Conservation (phyloP, 2,329 filamentous ascomycete species). For the Magnaporthiopsis rhizophila region DNA sequence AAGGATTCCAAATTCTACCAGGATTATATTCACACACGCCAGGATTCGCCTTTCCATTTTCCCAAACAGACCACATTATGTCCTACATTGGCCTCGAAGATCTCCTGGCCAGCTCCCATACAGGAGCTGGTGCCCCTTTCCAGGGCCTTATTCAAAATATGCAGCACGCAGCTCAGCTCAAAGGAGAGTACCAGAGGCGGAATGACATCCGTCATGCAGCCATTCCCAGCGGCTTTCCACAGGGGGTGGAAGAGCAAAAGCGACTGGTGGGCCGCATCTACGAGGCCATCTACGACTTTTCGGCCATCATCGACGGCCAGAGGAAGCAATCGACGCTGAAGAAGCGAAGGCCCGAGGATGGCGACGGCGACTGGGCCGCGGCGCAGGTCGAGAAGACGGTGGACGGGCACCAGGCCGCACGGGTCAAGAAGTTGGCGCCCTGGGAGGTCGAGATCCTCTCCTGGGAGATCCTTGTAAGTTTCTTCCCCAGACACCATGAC, state of each 20-base stretch:
- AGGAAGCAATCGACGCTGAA: slow-evolving; percentile 6
- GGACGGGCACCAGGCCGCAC: slow-evolving; percentile 14
- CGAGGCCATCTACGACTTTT: slow-evolving; percentile 17
- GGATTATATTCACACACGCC: too few relatives aligned
- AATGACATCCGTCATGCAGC: too few relatives aligned
- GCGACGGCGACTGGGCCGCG: not conserved
- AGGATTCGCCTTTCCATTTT: too few relatives aligned
- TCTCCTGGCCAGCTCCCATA: not conserved
- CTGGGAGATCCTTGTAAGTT: slow-evolving; percentile 11
- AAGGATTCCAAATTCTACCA: too few relatives aligned
- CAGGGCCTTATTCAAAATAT: too few relatives aligned
- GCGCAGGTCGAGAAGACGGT: slow-evolving; percentile 1
- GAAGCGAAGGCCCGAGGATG: not conserved
- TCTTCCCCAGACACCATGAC: not conserved
- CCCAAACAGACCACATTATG: not conserved
- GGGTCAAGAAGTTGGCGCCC: slow-evolving; percentile 13
- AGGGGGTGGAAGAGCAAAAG: slow-evolving; percentile 15
- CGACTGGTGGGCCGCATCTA: slow-evolving; percentile 20
- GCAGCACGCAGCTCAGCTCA: too few relatives aligned
- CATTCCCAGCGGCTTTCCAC: slow-evolving; percentile 12
- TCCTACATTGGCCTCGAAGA: not conserved
- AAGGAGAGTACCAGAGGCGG: too few relatives aligned
- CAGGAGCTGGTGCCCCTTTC: too few relatives aligned
- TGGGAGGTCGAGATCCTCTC: slow-evolving; percentile 15
- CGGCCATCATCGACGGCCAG: slow-evolving; percentile 11